Evolutionary conservation across 306 rosid species (phyloP).

Genomic region (Glycyrrhiza uralensis): DNA sequence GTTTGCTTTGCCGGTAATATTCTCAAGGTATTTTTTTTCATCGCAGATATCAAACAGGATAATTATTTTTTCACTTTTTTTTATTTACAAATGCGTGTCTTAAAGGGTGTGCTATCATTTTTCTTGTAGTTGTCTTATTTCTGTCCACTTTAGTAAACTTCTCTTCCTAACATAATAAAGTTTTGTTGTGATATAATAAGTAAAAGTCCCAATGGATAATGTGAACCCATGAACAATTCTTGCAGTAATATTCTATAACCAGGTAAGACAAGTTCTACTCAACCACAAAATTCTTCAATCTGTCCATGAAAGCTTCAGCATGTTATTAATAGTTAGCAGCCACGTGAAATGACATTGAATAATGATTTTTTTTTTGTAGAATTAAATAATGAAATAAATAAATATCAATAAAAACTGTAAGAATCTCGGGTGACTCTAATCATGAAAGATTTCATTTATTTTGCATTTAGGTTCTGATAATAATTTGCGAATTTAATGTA

Average conservation of each 20-base stretch:
- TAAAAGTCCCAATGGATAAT: neutral
- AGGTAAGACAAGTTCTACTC: slow-evolving; percentile 2
- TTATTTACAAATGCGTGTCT: neutral
- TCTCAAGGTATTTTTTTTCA: neutral
- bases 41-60: neutral
- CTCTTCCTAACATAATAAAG: neutral
- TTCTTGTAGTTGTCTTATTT: neutral
- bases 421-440: neutral
- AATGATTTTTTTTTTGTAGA: neutral
- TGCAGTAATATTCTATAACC: neutral
- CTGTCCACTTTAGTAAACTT: neutral
- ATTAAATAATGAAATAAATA: neutral
- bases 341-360: neutral
- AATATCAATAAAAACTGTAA: slow-evolving; percentile 1
- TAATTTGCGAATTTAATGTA: neutral
- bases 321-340: neutral
- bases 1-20: neutral
- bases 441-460: neutral
- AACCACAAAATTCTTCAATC: neutral
- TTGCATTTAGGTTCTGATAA: neutral
- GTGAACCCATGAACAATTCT: neutral
- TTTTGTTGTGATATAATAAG: slow-evolving; percentile 2
- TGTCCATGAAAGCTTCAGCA: neutral
- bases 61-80: neutral
- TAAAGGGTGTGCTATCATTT: neutral